A percentile compares a stretch with the other conserved stretches of the same genome.
Conservation (phyloP, 2,329 filamentous ascomycete species). For the Diplodia corticola region DNA sequence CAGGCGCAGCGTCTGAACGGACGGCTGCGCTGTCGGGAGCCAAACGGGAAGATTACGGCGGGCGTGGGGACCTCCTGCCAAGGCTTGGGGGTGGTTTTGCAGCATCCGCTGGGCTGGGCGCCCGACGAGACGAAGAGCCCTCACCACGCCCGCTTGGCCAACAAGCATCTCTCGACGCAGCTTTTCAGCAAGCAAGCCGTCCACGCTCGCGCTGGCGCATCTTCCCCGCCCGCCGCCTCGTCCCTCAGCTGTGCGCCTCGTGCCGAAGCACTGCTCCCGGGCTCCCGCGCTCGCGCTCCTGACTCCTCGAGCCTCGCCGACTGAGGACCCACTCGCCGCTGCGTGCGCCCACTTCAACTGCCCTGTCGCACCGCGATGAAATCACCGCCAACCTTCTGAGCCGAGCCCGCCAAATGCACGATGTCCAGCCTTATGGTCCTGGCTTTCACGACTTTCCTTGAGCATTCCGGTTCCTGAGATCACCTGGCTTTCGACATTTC, state of each 20-base stretch:
- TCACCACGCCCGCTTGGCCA: conserved; percentile 19
- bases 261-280: conserved; percentile 5
- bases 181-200: conserved; percentile 4
- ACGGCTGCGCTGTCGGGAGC: background rate
- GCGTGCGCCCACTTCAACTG: conserved; percentile 23
- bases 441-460: conserved; percentile 53
- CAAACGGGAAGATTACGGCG: background rate
- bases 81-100: background rate
- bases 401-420: conserved; percentile 49
- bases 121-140: conserved; percentile 18
- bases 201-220: conserved; percentile 3
- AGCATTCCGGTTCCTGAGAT: conserved; percentile 50
- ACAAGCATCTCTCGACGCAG: conserved; percentile 9
- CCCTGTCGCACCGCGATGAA: conserved; percentile 22
- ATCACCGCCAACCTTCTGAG: conserved; percentile 23
- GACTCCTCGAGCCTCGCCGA: conserved; percentile 24
- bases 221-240: background rate
- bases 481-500: conserved; percentile 25
- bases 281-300: conserved; percentile 20
- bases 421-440: conserved; percentile 51
- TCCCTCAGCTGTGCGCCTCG: background rate
- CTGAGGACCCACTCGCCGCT: conserved; percentile 27
- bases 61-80: background rate
- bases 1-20: background rate
- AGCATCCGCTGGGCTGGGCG: background rate